A percentile compares a stretch with the other conserved stretches of the same genome.
Conservation (phyloP, 768 basidiomycete genomes). For the Paxillus ammoniavirescens region DNA sequence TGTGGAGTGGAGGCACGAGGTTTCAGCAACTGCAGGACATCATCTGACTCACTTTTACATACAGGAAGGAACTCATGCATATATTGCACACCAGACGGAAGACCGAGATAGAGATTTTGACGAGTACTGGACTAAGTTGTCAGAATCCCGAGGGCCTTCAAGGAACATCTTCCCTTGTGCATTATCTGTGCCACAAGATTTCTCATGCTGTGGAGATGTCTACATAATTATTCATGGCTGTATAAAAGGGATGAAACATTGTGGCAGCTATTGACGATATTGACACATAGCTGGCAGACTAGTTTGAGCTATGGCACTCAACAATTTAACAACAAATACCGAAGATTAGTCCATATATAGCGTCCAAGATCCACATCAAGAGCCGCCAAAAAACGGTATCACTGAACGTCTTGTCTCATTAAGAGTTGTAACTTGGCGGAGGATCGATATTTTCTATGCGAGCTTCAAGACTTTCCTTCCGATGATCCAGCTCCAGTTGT, state of each 20-base stretch:
- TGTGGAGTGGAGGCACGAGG: constrained; percentile 61
- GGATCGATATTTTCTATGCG: constrained; percentile 2
- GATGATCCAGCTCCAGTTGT: constrained; percentile 6
- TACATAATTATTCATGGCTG: background rate
- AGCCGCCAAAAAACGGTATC: background rate
- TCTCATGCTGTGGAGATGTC: constrained; percentile 28
- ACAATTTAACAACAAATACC: background rate
- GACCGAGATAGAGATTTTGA: constrained; percentile 85
- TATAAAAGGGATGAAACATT: background rate
- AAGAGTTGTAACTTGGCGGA: constrained; percentile 5
- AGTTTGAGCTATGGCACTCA: background rate
- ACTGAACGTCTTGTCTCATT: background rate
- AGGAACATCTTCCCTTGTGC: constrained; percentile 19
- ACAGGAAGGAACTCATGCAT: constrained; percentile 74
- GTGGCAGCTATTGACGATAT: background rate
- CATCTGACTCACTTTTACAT: background rate
- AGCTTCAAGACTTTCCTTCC: constrained; percentile 4
- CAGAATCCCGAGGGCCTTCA: constrained; percentile 3
- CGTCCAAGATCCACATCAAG: background rate
- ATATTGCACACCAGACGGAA: constrained; percentile 85
- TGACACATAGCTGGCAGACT: background rate
- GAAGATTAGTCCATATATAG: background rate
- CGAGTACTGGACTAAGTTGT: constrained; percentile 6
- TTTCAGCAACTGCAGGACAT: background rate
- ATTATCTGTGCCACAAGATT: constrained; percentile 28